Evolutionary conservation across 2,329 filamentous ascomycete genomes (phyloP).

Genomic region (Phyllosticta citriasiana): DNA sequence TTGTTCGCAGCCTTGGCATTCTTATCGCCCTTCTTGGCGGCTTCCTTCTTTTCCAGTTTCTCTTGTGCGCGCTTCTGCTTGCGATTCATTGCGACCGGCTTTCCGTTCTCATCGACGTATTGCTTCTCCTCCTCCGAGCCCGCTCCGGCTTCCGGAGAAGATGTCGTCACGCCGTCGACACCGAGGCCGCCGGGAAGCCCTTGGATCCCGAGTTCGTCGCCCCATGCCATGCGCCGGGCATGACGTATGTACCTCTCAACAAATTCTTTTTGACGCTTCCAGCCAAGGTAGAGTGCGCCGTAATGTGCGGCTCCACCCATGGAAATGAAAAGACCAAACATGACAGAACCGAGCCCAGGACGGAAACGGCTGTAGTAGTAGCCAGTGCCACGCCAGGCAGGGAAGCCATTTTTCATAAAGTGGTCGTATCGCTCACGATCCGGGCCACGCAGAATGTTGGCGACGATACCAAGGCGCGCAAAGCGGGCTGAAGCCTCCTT

Average conservation of each 20-base stretch:
- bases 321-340: conserved; percentile 70
- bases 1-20: conserved; percentile 33
- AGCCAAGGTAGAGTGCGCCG: conserved; percentile 70
- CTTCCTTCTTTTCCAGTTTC: conserved; percentile 63
- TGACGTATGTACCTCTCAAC: conserved; percentile 86
- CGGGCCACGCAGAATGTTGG: conserved; percentile 73
- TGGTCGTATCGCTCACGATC: conserved; percentile 85
- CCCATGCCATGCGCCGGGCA: conserved; percentile 81
- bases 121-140: conserved; percentile 22
- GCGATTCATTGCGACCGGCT: conserved; percentile 57
- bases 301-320: conserved; percentile 84
- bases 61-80: conserved; percentile 84
- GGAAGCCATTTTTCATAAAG: conserved; percentile 88
- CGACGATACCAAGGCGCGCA: conserved; percentile 72
- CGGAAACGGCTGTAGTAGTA: conserved; percentile 97
- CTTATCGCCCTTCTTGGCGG: conserved; percentile 42
- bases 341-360: conserved; percentile 76
- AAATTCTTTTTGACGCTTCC: conserved; percentile 84
- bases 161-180: conserved; percentile 24
- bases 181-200: conserved; percentile 58
- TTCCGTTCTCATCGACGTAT: conserved; percentile 32
- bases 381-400: conserved; percentile 90
- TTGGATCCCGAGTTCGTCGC: conserved; percentile 58
- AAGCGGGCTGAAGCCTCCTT: conserved; percentile 78
- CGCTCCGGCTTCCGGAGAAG: conserved; percentile 27